Evolutionary conservation across 2,329 filamentous ascomycete genomes (phyloP), one percentile per base, ranked within the genome.

Genomic region (Aspergillus thermomutatus): DNA sequence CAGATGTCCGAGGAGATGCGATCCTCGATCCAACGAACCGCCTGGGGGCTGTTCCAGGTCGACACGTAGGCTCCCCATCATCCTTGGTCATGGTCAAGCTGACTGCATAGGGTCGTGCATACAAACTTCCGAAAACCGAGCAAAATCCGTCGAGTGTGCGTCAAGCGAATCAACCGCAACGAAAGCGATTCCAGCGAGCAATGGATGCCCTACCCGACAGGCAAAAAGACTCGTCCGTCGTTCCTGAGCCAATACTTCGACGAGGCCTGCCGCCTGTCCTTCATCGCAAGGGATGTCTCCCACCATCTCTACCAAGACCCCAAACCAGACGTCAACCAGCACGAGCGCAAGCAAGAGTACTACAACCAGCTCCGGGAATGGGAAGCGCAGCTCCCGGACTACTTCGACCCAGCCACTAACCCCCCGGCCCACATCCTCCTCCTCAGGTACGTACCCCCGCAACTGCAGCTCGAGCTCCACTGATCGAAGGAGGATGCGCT

Each of bases 41-140:
- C 60, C n/a, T 66, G 59, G 66, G 66, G 60, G 26, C 48, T 64
- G 27, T 72, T 64, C 59, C 66, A 70, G 47, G 57, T 66, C 25
- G 68, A 70, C 45, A 69, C 67, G 67, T 69, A 55, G 50, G 66
- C 60, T 28, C 4, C 9, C 17, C 10, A 28, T 17, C 19, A 4
- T 17, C 17, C 3, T 4, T 11, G 10, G 14, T 3, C 4, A n/a
- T n/a, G 3, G 25, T 23, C 28, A 28, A 47, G 7, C 43, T 59
- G 34, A 54, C 31, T 4, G 2, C 8, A 41, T 25, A 57, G 57
- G 1, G 55, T 66, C 10, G 62, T 64, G 4, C 64, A 66, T 26
- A 61, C 61, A 14, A 63, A 63, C 37, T 66, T 66, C 25, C 56
- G 63, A 31, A 57, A 58, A 23, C 58, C 59, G 8, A 62, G 58